A percentile compares a stretch with the other conserved stretches of the same genome.
These are phyloP conservation scores for Aspergillus transmontanensis DNA, from an alignment of 2,329 filamentous ascomycete species.

Conservation along the genomic window DNA sequence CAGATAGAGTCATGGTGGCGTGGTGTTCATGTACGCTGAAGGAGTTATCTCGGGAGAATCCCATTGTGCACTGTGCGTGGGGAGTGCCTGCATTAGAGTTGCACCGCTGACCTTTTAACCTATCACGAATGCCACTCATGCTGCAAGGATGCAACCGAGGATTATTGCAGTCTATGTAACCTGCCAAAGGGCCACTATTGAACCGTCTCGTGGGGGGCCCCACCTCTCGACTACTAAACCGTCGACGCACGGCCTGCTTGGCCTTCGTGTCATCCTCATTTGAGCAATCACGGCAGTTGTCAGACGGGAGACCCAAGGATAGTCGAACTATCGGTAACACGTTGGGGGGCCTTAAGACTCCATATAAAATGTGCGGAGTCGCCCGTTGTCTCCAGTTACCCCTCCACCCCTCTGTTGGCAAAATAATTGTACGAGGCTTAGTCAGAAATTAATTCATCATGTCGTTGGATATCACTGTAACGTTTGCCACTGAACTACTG, in stretches of 20 bases:
- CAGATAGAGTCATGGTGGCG: no score
- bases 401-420: neutral
- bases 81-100: neutral
- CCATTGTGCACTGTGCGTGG: neutral
- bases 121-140: no score
- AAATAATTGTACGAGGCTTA: neutral
- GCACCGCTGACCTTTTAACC: no score
- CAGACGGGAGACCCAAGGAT: neutral
- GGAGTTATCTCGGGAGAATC: neutral
- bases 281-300: neutral
- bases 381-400: neutral
- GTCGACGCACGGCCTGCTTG: neutral
- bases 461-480: slow-evolving; percentile 16
- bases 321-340: no score
- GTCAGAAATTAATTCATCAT: slow-evolving; percentile 10
- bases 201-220: neutral
- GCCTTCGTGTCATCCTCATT: neutral
- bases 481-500: no score
- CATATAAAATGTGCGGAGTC: neutral
- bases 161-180: neutral
- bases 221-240: neutral
- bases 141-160: no score
- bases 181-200: neutral
- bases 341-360: no score
- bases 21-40: neutral